Evolutionary conservation across 2,329 filamentous ascomycete genomes (phyloP).

Genomic region (Remersonia thermophila): DNA sequence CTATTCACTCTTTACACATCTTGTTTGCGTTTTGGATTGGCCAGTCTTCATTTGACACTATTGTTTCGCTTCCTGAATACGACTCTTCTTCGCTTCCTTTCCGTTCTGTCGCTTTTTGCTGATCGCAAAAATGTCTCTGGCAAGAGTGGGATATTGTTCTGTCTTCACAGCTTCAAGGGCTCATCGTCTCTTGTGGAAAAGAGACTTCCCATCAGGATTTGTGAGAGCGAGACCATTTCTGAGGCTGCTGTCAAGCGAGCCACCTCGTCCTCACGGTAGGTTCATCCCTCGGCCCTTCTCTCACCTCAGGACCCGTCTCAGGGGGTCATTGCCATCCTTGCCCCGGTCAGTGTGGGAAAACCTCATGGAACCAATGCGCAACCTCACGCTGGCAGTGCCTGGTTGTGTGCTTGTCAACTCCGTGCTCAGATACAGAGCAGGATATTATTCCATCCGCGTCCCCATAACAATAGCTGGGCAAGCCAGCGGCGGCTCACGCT

Average conservation of each 20-base stretch:
- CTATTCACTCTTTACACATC: background rate
- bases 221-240: background rate
- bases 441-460: no score
- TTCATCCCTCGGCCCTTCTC: background rate
- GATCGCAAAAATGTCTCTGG: background rate
- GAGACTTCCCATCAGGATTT: background rate
- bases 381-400: no score
- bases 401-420: no score
- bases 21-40: background rate
- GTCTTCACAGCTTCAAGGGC: background rate
- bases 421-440: no score
- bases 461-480: no score
- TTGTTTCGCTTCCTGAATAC: background rate
- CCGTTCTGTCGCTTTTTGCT: background rate
- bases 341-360: no score
- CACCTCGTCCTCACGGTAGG: slow-evolving; percentile 5
- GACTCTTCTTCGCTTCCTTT: background rate
- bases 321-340: no score
- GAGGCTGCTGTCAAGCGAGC: slow-evolving; percentile 5
- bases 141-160: slow-evolving; percentile 6
- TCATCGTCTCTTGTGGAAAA: background rate
- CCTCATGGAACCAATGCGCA: no score
- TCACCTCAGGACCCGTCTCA: background rate
- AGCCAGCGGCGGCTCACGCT: no score
- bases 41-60: background rate